These are phyloP conservation scores for Thinopyrum elongatum DNA, from an alignment of 176 grass and related monocot genomes.

Conservation along the genomic window DNA sequence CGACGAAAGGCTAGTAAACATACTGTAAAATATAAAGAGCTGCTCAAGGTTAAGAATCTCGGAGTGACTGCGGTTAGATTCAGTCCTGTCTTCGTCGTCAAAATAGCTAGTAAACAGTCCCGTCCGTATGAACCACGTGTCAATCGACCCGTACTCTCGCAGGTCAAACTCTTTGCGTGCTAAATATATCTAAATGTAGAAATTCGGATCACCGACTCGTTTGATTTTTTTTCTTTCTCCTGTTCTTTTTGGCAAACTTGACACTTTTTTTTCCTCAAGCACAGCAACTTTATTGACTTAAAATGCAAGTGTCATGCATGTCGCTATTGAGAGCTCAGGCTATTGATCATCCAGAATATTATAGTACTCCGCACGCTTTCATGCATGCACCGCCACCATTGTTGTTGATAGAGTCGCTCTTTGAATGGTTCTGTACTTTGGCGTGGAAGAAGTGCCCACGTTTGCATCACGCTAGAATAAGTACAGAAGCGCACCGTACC, in stretches of 20 bases:
- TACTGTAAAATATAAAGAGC: background rate
- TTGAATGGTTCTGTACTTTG: background rate
- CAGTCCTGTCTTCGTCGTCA: background rate
- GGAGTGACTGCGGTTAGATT: too few relatives aligned
- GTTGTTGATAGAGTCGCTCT: too few relatives aligned
- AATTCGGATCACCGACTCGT: background rate
- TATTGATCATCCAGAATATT: too few relatives aligned
- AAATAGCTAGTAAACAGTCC: background rate
- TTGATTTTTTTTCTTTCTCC: background rate
- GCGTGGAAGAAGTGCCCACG: background rate
- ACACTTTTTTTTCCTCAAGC: too few relatives aligned
- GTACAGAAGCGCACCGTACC: too few relatives aligned
- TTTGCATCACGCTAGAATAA: too few relatives aligned
- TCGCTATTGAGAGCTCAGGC: too few relatives aligned
- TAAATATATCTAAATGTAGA: background rate
- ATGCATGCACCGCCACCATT: too few relatives aligned
- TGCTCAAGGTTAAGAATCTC: background rate
- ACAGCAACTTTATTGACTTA: too few relatives aligned
- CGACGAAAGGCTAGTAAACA: background rate
- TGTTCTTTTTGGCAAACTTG: background rate
- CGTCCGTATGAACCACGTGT: background rate
- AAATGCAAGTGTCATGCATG: too few relatives aligned
- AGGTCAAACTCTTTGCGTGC: background rate
- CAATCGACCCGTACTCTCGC: background rate
- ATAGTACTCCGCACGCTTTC: too few relatives aligned